These are phyloP conservation scores for Pythium folliculosum DNA, from an alignment of 352 stramenopile species.

Conservation along the genomic window DNA sequence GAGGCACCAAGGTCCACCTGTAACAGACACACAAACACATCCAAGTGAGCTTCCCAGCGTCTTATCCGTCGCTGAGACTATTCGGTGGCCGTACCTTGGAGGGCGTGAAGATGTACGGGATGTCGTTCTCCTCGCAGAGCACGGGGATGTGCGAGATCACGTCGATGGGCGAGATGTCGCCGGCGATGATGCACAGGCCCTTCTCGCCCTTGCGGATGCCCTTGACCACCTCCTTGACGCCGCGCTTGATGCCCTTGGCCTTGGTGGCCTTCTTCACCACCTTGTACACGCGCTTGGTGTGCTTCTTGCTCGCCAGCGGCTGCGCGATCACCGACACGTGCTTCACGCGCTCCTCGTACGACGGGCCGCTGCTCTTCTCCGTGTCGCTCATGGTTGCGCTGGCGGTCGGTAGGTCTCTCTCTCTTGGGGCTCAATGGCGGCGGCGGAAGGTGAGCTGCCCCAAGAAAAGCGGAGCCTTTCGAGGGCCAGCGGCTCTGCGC, in stretches of 20 bases:
- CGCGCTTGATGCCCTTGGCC: conserved; percentile 96
- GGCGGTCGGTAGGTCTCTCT: not conserved
- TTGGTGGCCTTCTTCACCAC: conserved; percentile 95
- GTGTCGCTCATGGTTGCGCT: conserved; percentile 65
- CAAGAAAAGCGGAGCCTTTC: not conserved
- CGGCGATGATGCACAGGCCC: conserved; percentile 98
- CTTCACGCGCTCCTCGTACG: conserved; percentile 87
- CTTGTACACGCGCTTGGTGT: conserved; percentile 93
- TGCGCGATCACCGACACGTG: conserved; percentile 93
- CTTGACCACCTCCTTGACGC: conserved; percentile 99
- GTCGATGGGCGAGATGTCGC: conserved; percentile 99
- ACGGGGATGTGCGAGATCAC: conserved; percentile 99
- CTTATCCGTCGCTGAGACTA: not conserved
- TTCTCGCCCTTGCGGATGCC: conserved; percentile 96
- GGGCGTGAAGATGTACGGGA: conserved; percentile 98
- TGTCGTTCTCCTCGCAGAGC: conserved; percentile 98
- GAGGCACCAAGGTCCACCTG: conserved; percentile 94
- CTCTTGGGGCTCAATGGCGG: too few relatives aligned
- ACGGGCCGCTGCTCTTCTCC: conserved; percentile 50
- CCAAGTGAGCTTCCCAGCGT: not conserved
- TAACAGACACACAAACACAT: not conserved
- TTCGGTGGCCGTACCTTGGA: conserved; percentile 80
- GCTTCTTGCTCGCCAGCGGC: conserved; percentile 98
- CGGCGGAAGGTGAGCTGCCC: too few relatives aligned
- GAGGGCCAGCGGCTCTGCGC: conserved; percentile 16